These are phyloP conservation scores for Salisapilia sapeloensis DNA, from an alignment of 352 stramenopile species.

Conservation along the genomic window DNA sequence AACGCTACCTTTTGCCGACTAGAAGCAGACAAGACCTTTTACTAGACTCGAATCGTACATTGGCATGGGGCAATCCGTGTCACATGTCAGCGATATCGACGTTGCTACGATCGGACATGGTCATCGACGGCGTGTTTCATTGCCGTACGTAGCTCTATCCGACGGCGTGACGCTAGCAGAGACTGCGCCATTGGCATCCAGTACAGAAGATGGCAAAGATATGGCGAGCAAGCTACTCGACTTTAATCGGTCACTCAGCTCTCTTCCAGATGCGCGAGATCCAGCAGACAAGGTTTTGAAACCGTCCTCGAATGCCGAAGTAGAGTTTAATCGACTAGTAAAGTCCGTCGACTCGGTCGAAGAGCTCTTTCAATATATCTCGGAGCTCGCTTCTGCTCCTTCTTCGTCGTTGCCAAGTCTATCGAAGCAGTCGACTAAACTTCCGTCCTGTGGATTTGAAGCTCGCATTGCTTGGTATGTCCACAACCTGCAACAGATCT, in stretches of 20 bases:
- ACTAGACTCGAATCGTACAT: too few species aligned
- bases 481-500: conserved; percentile 48
- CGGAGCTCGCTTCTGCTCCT: conserved; percentile 9
- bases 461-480: conserved; percentile 51
- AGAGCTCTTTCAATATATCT: conserved; percentile 72
- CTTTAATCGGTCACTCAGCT: conserved; percentile 24
- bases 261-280: conserved; percentile 50
- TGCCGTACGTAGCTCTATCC: conserved; percentile 34
- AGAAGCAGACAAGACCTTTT: too few species aligned
- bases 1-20: too few species aligned
- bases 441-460: conserved; percentile 34
- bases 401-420: conserved; percentile 5
- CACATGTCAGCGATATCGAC: conserved; percentile 6
- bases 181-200: conserved; percentile 6
- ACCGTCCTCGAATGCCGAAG: conserved; percentile 13
- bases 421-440: conserved; percentile 1
- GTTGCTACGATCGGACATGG: background rate
- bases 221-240: conserved; percentile 53
- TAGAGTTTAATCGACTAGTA: conserved; percentile 56
- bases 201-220: conserved; percentile 40
- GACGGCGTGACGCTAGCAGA: conserved; percentile 40
- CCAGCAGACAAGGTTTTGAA: conserved; percentile 14
- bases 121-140: conserved; percentile 12
- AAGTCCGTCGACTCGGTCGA: conserved; percentile 60
- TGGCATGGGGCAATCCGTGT: conserved; percentile 45